Percentiles rank a stretch among this genome's conserved stretches.
Conservation (phyloP, 179 eudicot species). For the Drosera spatulata region DNA sequence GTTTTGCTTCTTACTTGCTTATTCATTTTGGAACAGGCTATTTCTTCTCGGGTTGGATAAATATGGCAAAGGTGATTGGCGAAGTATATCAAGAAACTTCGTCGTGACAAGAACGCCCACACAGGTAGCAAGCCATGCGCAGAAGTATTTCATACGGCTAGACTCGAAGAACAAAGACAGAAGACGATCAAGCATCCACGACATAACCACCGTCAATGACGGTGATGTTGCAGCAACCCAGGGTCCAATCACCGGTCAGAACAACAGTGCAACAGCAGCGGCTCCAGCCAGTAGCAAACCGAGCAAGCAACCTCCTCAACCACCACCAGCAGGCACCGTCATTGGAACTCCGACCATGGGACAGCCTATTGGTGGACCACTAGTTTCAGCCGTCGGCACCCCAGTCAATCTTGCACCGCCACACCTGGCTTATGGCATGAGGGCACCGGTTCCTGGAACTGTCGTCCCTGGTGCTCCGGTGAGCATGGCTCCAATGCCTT, state of each 20-base stretch:
- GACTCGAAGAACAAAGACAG: slow-evolving; percentile 81
- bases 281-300: slow-evolving; percentile 30
- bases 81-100: slow-evolving; percentile 78
- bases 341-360: slow-evolving; percentile 59
- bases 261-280: slow-evolving; percentile 27
- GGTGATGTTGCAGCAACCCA: slow-evolving; percentile 45
- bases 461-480: slow-evolving; percentile 61
- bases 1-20: not conserved
- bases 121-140: slow-evolving; percentile 64
- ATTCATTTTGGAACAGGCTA: slow-evolving; percentile 24
- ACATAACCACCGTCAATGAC: slow-evolving; percentile 54
- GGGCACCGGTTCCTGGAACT: slow-evolving; percentile 42
- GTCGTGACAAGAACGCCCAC: slow-evolving; percentile 35
- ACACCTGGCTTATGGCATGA: slow-evolving; percentile 58
- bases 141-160: slow-evolving; percentile 64
- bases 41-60: slow-evolving; percentile 84
- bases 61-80: slow-evolving; percentile 85
- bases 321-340: slow-evolving; percentile 20
- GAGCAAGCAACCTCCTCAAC: slow-evolving; percentile 29
- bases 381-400: slow-evolving; percentile 69
- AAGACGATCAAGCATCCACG: slow-evolving; percentile 84
- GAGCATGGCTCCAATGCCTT: slow-evolving; percentile 44
- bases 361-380: slow-evolving; percentile 54
- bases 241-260: slow-evolving; percentile 68
- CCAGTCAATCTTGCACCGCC: slow-evolving; percentile 55